Percentiles rank a stretch among this genome's conserved stretches.
Evolutionary conservation across 495 filamentous ascomycete genomes (phyloP).

Genomic region (Astrocystis sublimbata): DNA sequence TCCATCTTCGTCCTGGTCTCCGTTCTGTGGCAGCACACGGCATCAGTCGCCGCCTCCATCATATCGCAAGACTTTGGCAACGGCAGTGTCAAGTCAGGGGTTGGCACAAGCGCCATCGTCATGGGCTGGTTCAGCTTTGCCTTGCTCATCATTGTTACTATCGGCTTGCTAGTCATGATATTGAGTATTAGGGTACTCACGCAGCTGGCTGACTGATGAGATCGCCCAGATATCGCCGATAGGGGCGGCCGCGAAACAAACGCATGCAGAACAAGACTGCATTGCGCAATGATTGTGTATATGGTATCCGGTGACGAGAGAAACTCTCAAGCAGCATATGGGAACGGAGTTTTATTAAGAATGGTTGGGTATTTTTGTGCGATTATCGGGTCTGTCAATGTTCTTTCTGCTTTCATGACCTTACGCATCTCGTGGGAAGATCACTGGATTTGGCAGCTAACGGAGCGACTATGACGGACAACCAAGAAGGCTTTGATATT

Average conservation of each 20-base stretch:
- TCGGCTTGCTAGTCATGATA: constrained; percentile 94
- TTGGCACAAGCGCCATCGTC: constrained; percentile 91
- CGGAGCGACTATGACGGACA: constrained; percentile 1
- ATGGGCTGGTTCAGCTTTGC: constrained; percentile 97
- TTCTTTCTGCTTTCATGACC: neutral
- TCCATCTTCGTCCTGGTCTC: constrained; percentile 78
- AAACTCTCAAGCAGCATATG: constrained; percentile 11
- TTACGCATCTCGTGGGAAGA: constrained; percentile 4
- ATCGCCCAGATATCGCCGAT: neutral
- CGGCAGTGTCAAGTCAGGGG: constrained; percentile 82
- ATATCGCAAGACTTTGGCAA: constrained; percentile 96
- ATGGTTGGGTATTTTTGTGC: constrained; percentile 12
- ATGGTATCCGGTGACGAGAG: constrained; percentile 17
- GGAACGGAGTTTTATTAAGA: constrained; percentile 17
- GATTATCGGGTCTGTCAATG: constrained; percentile 3
- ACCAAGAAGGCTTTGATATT: constrained; percentile 2
- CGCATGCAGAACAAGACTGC: neutral
- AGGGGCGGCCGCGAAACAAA: neutral
- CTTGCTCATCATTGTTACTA: constrained; percentile 87
- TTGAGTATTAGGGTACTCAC: constrained; percentile 75
- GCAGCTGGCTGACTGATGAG: constrained; percentile 44
- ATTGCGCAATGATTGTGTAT: constrained; percentile 9
- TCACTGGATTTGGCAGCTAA: neutral
- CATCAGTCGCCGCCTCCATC: constrained; percentile 87
- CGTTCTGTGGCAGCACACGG: constrained; percentile 82